A percentile compares a stretch with the other conserved stretches of the same genome.
These are phyloP conservation scores for Microdochium paspali DNA, from an alignment of 2,329 filamentous ascomycete genomes.

Conservation along the genomic window DNA sequence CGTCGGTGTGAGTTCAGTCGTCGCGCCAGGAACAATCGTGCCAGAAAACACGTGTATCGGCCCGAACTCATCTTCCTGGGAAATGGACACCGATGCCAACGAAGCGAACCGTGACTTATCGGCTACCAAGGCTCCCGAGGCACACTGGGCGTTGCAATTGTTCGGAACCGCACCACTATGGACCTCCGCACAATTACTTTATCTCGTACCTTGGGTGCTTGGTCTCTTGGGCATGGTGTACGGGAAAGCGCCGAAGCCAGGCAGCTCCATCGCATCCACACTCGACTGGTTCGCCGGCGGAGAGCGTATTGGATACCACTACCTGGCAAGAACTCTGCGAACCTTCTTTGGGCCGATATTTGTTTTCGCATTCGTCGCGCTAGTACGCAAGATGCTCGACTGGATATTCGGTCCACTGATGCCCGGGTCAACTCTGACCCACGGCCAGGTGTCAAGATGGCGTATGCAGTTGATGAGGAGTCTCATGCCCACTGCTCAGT, in stretches of 20 bases:
- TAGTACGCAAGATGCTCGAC: conserved; percentile 31
- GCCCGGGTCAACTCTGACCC: conserved; percentile 18
- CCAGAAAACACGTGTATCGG: conserved; percentile 42
- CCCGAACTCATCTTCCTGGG: conserved; percentile 48
- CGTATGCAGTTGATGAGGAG: conserved; percentile 31
- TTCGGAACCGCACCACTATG: conserved; percentile 32
- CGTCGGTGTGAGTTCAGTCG: conserved; percentile 36
- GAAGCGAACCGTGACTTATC: conserved; percentile 37
- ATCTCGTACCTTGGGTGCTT: conserved; percentile 33
- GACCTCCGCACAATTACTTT: conserved; percentile 27
- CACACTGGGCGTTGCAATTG: conserved; percentile 33
- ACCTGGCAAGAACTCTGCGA: conserved; percentile 33
- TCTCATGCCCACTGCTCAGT: conserved; percentile 30
- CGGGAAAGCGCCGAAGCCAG: conserved; percentile 19
- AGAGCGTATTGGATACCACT: conserved; percentile 38
- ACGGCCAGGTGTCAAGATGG: conserved; percentile 30
- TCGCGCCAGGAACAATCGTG: conserved; percentile 38
- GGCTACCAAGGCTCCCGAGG: conserved; percentile 23
- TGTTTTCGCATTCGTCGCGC: conserved; percentile 29
- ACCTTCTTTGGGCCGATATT: conserved; percentile 31
- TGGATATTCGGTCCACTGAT: conserved; percentile 24
- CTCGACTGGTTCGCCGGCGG: conserved; percentile 39
- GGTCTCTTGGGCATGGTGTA: conserved; percentile 35
- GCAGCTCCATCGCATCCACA: conserved; percentile 28
- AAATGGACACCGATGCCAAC: conserved; percentile 30